Percentiles rank a stretch among this genome's conserved stretches.
Conservation (phyloP, 306 rosid genomes). For the Quercus ilex region DNA sequence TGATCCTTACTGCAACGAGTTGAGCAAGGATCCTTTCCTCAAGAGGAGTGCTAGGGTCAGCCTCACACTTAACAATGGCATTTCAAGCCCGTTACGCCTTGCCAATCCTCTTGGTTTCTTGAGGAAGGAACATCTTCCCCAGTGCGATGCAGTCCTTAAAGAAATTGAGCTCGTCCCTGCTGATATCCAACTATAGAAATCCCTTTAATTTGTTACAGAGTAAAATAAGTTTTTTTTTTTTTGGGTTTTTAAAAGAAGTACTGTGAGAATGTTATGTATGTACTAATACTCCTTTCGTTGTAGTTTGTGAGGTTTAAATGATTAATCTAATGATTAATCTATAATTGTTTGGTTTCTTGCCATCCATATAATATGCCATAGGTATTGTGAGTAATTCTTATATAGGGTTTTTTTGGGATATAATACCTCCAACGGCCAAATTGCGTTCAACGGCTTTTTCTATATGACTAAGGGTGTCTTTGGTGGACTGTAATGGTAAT, state of each 20-base stretch:
- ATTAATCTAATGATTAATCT: background rate
- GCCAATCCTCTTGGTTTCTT: constrained; percentile 86
- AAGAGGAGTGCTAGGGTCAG: constrained; percentile 47
- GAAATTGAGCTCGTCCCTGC: constrained; percentile 48
- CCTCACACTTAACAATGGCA: constrained; percentile 64
- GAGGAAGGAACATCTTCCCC: constrained; percentile 25
- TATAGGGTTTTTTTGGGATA: too few relatives aligned
- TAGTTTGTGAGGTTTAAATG: background rate
- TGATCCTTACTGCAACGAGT: constrained; percentile 37
- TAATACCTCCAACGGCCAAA: too few relatives aligned
- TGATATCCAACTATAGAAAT: background rate
- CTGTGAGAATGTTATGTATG: background rate
- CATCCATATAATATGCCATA: background rate
- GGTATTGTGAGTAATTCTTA: too few relatives aligned
- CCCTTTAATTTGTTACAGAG: background rate
- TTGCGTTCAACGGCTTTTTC: too few relatives aligned
- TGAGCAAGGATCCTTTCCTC: background rate
- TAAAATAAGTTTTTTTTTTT: background rate
- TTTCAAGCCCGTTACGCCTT: constrained; percentile 31
- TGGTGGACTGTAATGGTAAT: fast-evolving
- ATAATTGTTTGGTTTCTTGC: background rate
- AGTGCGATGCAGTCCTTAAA: constrained; percentile 40
- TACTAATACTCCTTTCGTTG: background rate
- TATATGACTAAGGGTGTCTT: too few relatives aligned
- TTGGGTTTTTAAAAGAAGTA: background rate